Evolutionary conservation across 1,139 yeast species (phyloP), one percentile per base, ranked within the genome.

Genomic region (Geotrichum reessii): DNA sequence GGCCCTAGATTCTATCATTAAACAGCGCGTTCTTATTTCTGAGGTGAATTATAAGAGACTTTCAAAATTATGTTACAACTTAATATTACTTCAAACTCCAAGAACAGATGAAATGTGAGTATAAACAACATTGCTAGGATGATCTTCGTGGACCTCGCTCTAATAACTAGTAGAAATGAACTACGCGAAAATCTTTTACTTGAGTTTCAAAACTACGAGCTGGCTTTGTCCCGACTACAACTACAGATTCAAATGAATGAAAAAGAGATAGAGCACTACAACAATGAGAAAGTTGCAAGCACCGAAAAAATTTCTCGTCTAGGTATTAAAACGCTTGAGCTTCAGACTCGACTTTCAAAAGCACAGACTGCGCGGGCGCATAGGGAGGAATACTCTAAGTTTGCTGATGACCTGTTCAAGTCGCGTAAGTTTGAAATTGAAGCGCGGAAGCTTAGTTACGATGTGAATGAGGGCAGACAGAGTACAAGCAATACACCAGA

Each of bases 281-380:
- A 63, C 44, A 58, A 57, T 6, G 64, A 63, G 28, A 61, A 64
- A 24, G 56, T 56, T 2, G 63, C 61, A 19, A 61, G 63, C 40
- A 61, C 58, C 25, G 51, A 50, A 1, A 62, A 60, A 40, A 58
- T 67, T 4, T 55, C 59, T 7, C 61, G 58, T 22, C 60, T 69
- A 28, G 56, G 52, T 2, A 53, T 53, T 9, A 61, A 63, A 53
- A 64, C 69, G 4, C 59, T 40, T 3, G 66, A 64, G 49, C 66
- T 72, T 22, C 67, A 67, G 37, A 55, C 54, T 3, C 60, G 65
- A 46, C 63, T 70, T 49, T 58, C 58, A 7, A 60, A 59, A 22
- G 72, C 71, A 7, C 69, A 65, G 48, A 54, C 51, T 28, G 58
- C 62, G 12, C 65, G 71, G 19, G 57, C 61, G 7, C 69, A 71